Base-by-base conservation (phyloP, 495 filamentous ascomycete species). In the Penicillium tannophilum region DNA sequence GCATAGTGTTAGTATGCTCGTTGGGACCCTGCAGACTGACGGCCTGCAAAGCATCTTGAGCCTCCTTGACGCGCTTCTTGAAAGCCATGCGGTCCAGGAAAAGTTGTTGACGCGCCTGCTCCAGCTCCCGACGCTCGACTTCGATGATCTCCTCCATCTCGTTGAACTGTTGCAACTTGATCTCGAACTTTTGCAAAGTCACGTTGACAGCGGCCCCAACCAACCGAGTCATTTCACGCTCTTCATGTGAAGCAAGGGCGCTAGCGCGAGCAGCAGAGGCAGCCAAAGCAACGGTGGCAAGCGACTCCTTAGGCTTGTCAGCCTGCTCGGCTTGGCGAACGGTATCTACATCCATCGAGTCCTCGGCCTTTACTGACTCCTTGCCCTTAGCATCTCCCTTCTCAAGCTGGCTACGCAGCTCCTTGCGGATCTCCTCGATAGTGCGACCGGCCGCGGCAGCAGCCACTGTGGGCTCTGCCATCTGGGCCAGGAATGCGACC, bases 91-190 rank as follows among this genome's bases (percentile, higher is more conserved):
- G 84, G 72, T 98, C 94, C 8, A 97, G 77, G 81, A 97, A 97
- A 24, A 98, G 81, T 72, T 96, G 90, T 71, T 96, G 92, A 12
- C 94, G 84, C 4, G 88, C 89, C 50, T 92, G 82, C 74, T 98
- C 94, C 3, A 98, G 81, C 71, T 98, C 95, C 41, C 92, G 84
- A 51, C 93, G 87, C 75, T 98, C 95, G 3, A 92, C 90, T 63
- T 96, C 89, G 51, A 97, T 79, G 54, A 96, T 87, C 49, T 87
- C 79, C 67, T 98, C 94, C 83, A 98, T 91, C 75, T 98, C 95
- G 63, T 90, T 88, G 79, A 98, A 98, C 69, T 97, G 96, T 64
- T 89, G 85, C 51, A 94, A 79, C 78, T 93, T 93, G 55, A 92
- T 78, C 66, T 93, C 88, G 68, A 92, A 83, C 71, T 93, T 93